These are phyloP conservation scores for Carex scoparia DNA, from an alignment of 176 grass and related monocot genomes.

Conservation along the genomic window DNA sequence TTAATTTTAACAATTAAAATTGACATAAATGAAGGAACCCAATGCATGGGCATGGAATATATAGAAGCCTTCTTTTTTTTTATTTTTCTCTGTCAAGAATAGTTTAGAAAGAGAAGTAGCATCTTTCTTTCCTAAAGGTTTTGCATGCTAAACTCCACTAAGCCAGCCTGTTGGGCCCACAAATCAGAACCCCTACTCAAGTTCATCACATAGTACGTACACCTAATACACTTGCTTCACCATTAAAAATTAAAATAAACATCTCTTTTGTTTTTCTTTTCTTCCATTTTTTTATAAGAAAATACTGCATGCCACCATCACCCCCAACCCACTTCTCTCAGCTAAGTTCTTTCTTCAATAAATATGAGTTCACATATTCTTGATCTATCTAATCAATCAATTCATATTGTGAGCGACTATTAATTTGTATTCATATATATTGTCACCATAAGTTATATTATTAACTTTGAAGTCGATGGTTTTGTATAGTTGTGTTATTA, in stretches of 20 bases:
- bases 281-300: neutral
- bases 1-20: slow-evolving; percentile 25
- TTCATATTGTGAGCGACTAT: neutral
- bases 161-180: slow-evolving; percentile 21
- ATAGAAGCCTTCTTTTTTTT: neutral
- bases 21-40: neutral
- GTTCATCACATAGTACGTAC: slow-evolving; percentile 16
- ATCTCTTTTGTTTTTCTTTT: neutral
- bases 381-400: slow-evolving; percentile 15
- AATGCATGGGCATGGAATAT: neutral
- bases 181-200: slow-evolving; percentile 18
- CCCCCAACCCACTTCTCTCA: too few species aligned
- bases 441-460: neutral
- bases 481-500: neutral
- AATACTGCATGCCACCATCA: neutral
- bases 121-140: slow-evolving; percentile 21
- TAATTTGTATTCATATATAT: neutral
- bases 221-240: slow-evolving; percentile 22
- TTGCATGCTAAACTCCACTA: slow-evolving; percentile 25
- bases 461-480: neutral
- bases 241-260: neutral
- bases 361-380: neutral
- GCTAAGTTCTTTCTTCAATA: neutral
- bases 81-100: neutral
- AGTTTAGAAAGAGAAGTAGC: slow-evolving; percentile 27